Evolutionary conservation across 2,329 filamentous ascomycete genomes (phyloP).

Genomic region (Bipolaris gigantea): DNA sequence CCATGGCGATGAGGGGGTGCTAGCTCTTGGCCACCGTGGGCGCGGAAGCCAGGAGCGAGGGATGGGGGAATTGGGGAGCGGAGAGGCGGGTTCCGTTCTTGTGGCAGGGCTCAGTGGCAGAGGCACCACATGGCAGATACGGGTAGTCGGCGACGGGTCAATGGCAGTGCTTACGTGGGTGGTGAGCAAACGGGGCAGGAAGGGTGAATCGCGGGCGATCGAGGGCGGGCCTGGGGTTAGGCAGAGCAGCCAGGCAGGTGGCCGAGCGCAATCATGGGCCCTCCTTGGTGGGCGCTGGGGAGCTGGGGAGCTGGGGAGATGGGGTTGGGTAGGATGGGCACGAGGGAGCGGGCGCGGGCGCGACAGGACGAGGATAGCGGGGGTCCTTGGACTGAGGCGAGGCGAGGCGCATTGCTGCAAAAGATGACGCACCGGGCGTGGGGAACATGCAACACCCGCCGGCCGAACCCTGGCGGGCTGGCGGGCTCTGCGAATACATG

Average conservation of each 20-base stretch:
- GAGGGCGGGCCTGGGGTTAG: constrained; percentile 15
- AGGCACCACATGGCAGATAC: constrained; percentile 16
- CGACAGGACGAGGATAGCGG: constrained; percentile 24
- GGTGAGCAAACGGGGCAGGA: background rate
- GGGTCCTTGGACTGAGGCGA: constrained; percentile 24
- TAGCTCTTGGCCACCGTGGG: constrained; percentile 6
- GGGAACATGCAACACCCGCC: constrained; percentile 22
- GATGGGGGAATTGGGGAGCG: constrained; percentile 13
- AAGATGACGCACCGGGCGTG: constrained; percentile 32
- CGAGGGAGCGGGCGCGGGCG: constrained; percentile 7
- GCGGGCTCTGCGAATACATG: background rate
- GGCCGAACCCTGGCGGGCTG: constrained; percentile 5
- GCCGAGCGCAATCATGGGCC: constrained; percentile 31
- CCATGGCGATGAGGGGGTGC: constrained; percentile 35
- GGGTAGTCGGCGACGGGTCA: constrained; percentile 16
- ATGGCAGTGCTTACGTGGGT: constrained; percentile 4
- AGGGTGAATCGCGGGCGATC: background rate
- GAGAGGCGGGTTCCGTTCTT: constrained; percentile 8
- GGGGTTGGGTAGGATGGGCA: background rate
- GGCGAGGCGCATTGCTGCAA: constrained; percentile 20
- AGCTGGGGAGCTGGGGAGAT: too few species aligned
- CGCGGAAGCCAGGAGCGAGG: constrained; percentile 1
- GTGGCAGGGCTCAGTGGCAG: constrained; percentile 9
- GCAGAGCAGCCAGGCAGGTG: constrained; percentile 22
- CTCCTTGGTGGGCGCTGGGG: constrained; percentile 9